Base-by-base conservation (phyloP, 75 land plant species). In the Azolla pinnata region DNA sequence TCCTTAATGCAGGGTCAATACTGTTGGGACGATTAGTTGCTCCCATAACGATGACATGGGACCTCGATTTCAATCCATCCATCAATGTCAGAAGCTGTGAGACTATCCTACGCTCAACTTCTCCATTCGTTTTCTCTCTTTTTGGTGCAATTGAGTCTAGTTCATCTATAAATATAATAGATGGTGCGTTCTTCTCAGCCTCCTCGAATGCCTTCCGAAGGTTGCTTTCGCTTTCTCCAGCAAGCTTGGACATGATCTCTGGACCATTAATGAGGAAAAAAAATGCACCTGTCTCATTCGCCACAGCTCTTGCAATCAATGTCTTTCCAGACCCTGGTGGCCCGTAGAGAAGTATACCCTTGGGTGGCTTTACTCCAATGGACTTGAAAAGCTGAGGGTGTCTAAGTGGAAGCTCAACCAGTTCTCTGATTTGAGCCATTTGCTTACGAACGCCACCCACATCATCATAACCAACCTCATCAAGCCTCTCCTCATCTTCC, bases 271-370 rank as follows among this genome's bases (percentile, higher is more conserved):
- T 83, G 21, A 69, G 69, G 75, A 87, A 83, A 72, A 87, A 87
- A 46, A 83, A 83, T 0, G 91, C 91, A 10, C 91, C 91, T 0
- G 90, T 80, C 54, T 86, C 90, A 73, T 86, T 86, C 18, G 90
- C 90, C 25, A 86, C 87, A 29, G 90, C 90, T 51, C 84, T 73
- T 1, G 90, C 90, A 63, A 86, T 83, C 50, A 86, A 56, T 16
- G 90, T 86, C 72, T 86, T 86, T 1, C 90, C 90, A 49, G 90
- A 83, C 47, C 90, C 90, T 59, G 90, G 90, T 18, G 90, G 90
- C 9, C 90, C 90, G 65, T 63, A 86, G 7, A 86, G 79, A 57
- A 86, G 60, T 25, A 86, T 86, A 0, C 90, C 90, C 64, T 86
- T 86, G 0, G 87, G 87, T 16, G 90, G 90, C 56, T 86, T 86